Base-by-base conservation (phyloP, 73 alveolate genomes). In the Stentor roeselii region DNA sequence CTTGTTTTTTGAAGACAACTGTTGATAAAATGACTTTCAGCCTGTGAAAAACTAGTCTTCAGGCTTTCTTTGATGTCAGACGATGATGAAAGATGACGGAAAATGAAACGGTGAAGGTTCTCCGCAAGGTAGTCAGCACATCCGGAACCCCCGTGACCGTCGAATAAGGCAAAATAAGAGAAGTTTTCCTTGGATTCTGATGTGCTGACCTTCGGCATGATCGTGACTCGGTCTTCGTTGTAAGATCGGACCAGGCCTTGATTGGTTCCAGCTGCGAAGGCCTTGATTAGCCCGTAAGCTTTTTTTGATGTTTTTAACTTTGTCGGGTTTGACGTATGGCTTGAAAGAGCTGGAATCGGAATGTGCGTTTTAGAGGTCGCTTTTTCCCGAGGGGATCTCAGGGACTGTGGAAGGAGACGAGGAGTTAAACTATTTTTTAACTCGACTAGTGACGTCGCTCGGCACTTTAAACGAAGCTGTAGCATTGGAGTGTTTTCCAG, bases 171-270 rank as follows among this genome's bases (percentile, higher is more conserved):
- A 86, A 90, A 90, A 60, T 78, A 87, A 3, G 96, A 90, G 75
- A 83, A 75, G 59, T 78, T 80, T 6, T 87, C 88, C 90, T 91
- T 89, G n/a, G 60, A 75, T 32, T 85, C 86, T 3, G 88, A 83
- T 60, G 85, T 84, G 58, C 84, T 83, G 38, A 92, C 84, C 83
- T 92, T 90, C 30, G 90, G 78, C 3, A 86, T 90, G 11, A 92
- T 89, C 3, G 97, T 89, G 36, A 92, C 93, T 86, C 97, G 60
- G 82, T 92, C 97, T 84, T 92, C 97, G 74, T 92, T 92, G 82
- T 92, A 92, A 42, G 87, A 88, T 78, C 96, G 83, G 21, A 87
- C 86, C 30, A 88, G 83, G 3, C 96, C 96, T 60, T 90, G 78
- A 88, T 88, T 86, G 21, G 96, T 91, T n/a, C n/a, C n/a, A n/a